Evolutionary conservation across 1,284 basidiomycete species (phyloP).

Genomic region (Termitomyces sp.): DNA sequence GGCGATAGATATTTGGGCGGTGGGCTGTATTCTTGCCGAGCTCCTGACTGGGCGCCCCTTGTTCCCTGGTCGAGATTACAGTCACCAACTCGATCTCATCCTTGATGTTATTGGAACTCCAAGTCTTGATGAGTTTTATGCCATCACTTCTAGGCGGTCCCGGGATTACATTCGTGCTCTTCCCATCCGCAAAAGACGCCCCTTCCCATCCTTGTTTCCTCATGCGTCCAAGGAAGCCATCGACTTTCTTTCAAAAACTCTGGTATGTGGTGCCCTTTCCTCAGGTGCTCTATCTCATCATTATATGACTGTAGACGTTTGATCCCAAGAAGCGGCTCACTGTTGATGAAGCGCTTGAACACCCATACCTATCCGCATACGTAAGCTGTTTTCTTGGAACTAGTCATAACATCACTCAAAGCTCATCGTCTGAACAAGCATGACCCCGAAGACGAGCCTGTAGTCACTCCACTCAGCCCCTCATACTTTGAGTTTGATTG

Average conservation of each 20-base stretch:
- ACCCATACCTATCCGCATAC: slow-evolving; percentile 65
- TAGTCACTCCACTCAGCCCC: slow-evolving; percentile 68
- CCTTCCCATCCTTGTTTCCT: slow-evolving; percentile 79
- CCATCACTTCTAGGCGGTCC: slow-evolving; percentile 80
- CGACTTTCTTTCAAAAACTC: slow-evolving; percentile 78
- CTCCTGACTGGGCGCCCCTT: slow-evolving; percentile 92
- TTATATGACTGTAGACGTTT: slow-evolving; percentile 49
- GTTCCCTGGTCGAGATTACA: slow-evolving; percentile 95
- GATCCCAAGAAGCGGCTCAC: slow-evolving; percentile 85
- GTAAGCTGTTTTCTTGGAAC: slow-evolving; percentile 32
- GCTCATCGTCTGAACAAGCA: slow-evolving; percentile 44
- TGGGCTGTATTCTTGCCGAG: slow-evolving; percentile 95
- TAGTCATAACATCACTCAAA: neutral
- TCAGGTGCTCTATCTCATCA: slow-evolving; percentile 1
- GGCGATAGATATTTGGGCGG: slow-evolving; percentile 92
- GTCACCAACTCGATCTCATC: slow-evolving; percentile 90
- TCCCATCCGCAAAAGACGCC: slow-evolving; percentile 80
- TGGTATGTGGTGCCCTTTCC: slow-evolving; percentile 45
- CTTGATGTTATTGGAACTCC: slow-evolving; percentile 84
- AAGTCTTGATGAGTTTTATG: slow-evolving; percentile 86
- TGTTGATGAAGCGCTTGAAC: slow-evolving; percentile 80
- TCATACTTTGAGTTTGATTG: slow-evolving; percentile 86
- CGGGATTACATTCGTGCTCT: slow-evolving; percentile 88
- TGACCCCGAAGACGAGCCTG: slow-evolving; percentile 82
- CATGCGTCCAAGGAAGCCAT: slow-evolving; percentile 78